Conservation (phyloP, 495 filamentous ascomycete genomes). For the Aspergillus sclerotiicarbonarius region DNA sequence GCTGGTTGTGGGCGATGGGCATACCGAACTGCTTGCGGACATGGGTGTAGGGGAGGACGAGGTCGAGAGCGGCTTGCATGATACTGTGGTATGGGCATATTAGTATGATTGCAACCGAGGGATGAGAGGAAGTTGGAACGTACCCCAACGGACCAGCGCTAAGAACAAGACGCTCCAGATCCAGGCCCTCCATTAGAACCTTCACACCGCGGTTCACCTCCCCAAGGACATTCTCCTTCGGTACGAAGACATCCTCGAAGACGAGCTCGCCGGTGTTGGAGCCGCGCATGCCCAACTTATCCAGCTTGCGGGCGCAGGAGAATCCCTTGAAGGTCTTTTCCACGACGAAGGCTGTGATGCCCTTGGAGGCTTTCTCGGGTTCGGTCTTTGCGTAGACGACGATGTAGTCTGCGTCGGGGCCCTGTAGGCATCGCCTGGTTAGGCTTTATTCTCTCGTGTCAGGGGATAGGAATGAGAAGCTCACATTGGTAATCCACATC, state of each 20-base stretch:
- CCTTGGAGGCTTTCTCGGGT: slow-evolving; percentile 77
- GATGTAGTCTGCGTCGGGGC: slow-evolving; percentile 84
- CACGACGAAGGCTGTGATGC: slow-evolving; percentile 93
- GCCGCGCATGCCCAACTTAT: slow-evolving; percentile 98
- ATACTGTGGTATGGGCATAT: slow-evolving; percentile 53
- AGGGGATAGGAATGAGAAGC: slow-evolving; percentile 11
- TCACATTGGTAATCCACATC: slow-evolving; percentile 98
- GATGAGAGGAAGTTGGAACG: not conserved
- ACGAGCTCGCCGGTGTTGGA: slow-evolving; percentile 94
- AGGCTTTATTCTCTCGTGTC: not conserved
- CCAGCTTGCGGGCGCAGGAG: slow-evolving; percentile 84
- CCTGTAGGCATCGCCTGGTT: slow-evolving; percentile 39
- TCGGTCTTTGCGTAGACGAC: slow-evolving; percentile 95
- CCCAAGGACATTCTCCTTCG: slow-evolving; percentile 76
- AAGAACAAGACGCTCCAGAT: slow-evolving; percentile 90
- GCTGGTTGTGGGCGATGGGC: slow-evolving; percentile 89
- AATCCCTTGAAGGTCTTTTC: slow-evolving; percentile 73
- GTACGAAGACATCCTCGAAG: slow-evolving; percentile 92
- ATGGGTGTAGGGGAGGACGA: slow-evolving; percentile 87
- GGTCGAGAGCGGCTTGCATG: slow-evolving; percentile 89
- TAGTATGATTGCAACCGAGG: not conserved
- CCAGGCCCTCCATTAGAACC: slow-evolving; percentile 94
- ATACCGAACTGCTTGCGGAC: slow-evolving; percentile 81
- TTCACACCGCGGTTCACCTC: slow-evolving; percentile 76
- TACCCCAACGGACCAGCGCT: slow-evolving; percentile 85